A percentile compares a stretch with the other conserved stretches of the same genome.
These are phyloP conservation scores for Begonia fuchsioides DNA, from an alignment of 306 rosid genomes.

Conservation along the genomic window DNA sequence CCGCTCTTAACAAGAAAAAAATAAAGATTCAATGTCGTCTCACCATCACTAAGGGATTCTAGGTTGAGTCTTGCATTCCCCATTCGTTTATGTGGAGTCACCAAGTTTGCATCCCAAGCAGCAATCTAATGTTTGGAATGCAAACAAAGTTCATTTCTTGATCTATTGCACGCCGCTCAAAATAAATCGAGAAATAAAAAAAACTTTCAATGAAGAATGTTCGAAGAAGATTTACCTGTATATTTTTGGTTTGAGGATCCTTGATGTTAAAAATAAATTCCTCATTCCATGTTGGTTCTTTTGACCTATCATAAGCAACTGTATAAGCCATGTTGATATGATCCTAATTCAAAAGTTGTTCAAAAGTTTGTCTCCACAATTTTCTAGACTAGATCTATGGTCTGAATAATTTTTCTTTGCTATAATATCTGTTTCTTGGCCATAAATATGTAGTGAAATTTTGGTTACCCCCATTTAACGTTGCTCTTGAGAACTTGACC, in stretches of 20 bases:
- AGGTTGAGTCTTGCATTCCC: constrained; percentile 67
- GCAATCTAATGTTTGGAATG: constrained; percentile 43
- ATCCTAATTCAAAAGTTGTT: too few relatives aligned
- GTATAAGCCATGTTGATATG: too few relatives aligned
- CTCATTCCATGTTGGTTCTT: constrained; percentile 85
- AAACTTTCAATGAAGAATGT: too few relatives aligned
- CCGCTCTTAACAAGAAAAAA: too few relatives aligned
- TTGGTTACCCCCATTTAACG: constrained; percentile 79
- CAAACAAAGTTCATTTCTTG: neutral
- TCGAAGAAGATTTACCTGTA: constrained; percentile 35
- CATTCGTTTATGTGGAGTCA: constrained; percentile 95
- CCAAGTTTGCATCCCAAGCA: constrained; percentile 98
- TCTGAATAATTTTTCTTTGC: neutral
- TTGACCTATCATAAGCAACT: constrained; percentile 35
- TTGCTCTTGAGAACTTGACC: constrained; percentile 75
- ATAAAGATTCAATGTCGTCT: neutral
- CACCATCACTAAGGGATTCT: constrained; percentile 80
- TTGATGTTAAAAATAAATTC: constrained; percentile 54
- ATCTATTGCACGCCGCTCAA: neutral
- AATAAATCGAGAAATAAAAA: neutral
- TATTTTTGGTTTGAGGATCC: constrained; percentile 41
- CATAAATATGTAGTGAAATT: neutral
- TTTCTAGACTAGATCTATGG: neutral
- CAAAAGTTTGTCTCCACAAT: neutral
- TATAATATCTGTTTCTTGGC: neutral